A percentile compares a stretch with the other conserved stretches of the same genome.
Conservation (phyloP, 352 stramenopile species). For the Phytophthora macrochlamydospora region DNA sequence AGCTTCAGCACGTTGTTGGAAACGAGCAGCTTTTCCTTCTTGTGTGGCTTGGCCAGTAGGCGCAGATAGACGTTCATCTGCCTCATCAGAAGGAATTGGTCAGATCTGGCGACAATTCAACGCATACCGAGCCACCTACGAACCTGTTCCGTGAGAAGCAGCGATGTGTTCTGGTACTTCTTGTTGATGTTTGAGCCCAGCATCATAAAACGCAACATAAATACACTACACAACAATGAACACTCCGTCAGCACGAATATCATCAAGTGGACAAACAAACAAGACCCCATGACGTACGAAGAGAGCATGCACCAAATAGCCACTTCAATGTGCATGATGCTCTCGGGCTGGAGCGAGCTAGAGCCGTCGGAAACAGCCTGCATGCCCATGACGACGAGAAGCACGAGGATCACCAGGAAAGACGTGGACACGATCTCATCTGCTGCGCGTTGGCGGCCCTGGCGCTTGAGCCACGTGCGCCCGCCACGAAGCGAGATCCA, state of each 20-base stretch:
- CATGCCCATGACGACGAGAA: conserved; percentile 87
- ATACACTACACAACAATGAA: conserved; percentile 56
- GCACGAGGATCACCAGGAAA: conserved; percentile 87
- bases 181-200: conserved; percentile 91
- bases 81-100: conserved; percentile 14
- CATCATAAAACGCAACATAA: conserved; percentile 92
- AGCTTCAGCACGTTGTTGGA: conserved; percentile 93
- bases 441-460: conserved; percentile 81
- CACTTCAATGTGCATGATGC: conserved; percentile 84
- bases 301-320: conserved; percentile 87
- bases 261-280: conserved; percentile 3
- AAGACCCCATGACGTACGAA: conserved; percentile 41
- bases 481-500: conserved; percentile 89
- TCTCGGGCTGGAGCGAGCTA: conserved; percentile 55
- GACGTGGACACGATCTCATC: conserved; percentile 90
- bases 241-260: conserved; percentile 8
- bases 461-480: conserved; percentile 88
- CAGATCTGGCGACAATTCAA: conserved; percentile 5
- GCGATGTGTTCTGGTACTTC: conserved; percentile 92
- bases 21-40: conserved; percentile 89
- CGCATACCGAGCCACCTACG: conserved; percentile 3
- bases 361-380: conserved; percentile 75
- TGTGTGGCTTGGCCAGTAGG: conserved; percentile 82
- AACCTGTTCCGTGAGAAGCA: conserved; percentile 91
- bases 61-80: conserved; percentile 90